Base-by-base conservation (phyloP, 352 stramenopile species). In the Phytopythium vexans region DNA sequence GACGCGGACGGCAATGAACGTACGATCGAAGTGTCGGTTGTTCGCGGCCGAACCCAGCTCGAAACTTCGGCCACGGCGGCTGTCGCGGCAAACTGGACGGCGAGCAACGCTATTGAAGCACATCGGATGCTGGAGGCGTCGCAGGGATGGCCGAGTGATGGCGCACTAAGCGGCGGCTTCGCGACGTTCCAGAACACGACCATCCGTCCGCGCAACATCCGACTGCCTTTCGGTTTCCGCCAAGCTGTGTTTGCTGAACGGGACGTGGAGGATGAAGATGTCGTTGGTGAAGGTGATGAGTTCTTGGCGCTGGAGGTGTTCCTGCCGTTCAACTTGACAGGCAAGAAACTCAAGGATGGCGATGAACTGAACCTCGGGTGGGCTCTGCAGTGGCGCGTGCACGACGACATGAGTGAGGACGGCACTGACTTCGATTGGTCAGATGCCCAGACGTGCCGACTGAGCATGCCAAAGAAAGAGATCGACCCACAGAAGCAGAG, bases 181-280 rank as follows among this genome's bases (percentile, higher is more conserved):
- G 75, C 59, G 27, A 88, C 77, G 3, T 92, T 84, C 46, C 54
- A 79, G 32, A 92, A 92, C 54, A 80, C 69, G 15, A 86, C 77
- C 41, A 68, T 88, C 49, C 72, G 65, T 14, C 78, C 82, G n/a
- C 46, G 70, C 3, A 72, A 68, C 37, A 72, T 92, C 15, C 72
- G 75, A 0, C 50, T 92, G 16, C 79, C 82, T 27, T 83, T 92
- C 6, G 79, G 69, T 0, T 84, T 92, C 42, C 76, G 78, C 2
- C 76, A 88, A 66, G 76, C 72, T 0, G 66, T 62, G n/a, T 82
- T 86, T 53, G 35, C 33, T 3, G 34, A 54, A 1, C 12, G 41
- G 3, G 42, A 12, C 3, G 41, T n/a, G 7, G n/a, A 8, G 2
- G 21, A 37, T 6, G 15, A 36, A 12, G 32, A 33, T n/a, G 11